Conservation (phyloP, 2,329 filamentous ascomycete species). For the Metarhizium guizhouense region DNA sequence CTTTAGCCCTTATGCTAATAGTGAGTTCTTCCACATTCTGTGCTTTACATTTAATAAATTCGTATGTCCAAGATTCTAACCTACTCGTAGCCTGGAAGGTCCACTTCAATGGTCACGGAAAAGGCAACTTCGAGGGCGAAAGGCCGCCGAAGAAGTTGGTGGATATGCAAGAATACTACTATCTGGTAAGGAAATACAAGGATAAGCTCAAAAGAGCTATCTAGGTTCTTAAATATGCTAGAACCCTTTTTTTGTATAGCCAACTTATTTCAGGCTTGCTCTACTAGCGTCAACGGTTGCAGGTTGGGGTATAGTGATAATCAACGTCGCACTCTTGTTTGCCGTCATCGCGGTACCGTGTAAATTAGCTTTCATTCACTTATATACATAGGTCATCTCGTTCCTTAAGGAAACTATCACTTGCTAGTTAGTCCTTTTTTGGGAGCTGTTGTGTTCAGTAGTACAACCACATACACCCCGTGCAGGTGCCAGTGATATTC, state of each 20-base stretch:
- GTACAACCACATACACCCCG: no score
- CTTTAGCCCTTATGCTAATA: conserved; percentile 33
- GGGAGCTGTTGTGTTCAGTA: no score
- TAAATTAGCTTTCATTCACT: no score
- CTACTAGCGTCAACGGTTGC: no score
- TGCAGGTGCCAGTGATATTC: no score
- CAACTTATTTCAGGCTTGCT: no score
- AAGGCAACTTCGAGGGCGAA: conserved; percentile 23
- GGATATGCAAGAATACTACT: not conserved
- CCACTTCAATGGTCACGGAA: conserved; percentile 30
- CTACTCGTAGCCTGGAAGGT: conserved; percentile 18
- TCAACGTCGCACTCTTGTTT: no score
- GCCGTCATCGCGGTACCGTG: no score
- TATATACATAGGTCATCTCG: no score
- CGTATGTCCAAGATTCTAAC: conserved; percentile 12
- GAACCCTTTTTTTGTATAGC: not conserved
- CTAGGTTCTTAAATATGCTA: not conserved
- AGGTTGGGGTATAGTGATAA: no score
- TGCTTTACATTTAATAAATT: not conserved
- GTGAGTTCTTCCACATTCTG: conserved; percentile 23
- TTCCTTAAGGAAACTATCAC: no score
- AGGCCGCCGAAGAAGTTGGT: conserved; percentile 10
- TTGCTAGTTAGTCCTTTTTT: no score
- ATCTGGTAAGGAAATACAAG: not conserved
- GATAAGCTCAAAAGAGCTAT: not conserved